These are phyloP conservation scores for Oenanthe sinensis DNA, from an alignment of 129 eudicot species.

Conservation along the genomic window DNA sequence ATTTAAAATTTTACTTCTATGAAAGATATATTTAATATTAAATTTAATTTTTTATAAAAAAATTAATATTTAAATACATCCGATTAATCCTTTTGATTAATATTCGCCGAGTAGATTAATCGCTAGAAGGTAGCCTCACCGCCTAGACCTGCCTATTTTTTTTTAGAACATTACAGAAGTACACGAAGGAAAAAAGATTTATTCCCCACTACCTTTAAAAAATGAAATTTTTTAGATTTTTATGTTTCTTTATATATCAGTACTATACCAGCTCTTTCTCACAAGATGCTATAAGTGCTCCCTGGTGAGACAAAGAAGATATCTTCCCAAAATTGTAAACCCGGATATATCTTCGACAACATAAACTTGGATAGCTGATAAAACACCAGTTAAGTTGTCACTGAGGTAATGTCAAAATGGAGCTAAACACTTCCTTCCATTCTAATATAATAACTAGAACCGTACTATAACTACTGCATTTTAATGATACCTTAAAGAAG, in stretches of 20 bases:
- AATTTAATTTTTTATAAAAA: too few relatives aligned
- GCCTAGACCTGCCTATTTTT: too few relatives aligned
- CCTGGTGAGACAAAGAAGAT: background rate
- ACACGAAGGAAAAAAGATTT: background rate
- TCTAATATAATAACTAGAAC: background rate
- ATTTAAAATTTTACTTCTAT: too few relatives aligned
- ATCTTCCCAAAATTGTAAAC: background rate
- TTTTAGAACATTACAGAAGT: background rate
- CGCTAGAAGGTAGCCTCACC: too few relatives aligned
- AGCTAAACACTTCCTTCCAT: background rate
- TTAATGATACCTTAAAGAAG: background rate
- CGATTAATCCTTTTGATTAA: too few relatives aligned
- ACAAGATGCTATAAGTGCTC: background rate
- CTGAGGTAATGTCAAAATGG: background rate
- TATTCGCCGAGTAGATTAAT: too few relatives aligned
- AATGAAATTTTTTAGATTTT: background rate
- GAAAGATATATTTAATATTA: too few relatives aligned
- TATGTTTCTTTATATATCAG: background rate
- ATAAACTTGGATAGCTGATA: background rate
- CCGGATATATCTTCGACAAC: background rate
- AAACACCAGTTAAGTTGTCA: background rate
- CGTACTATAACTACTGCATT: background rate
- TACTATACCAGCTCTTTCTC: background rate
- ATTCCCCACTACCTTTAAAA: background rate
- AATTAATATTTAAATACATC: too few relatives aligned